Percentiles rank a stretch among this genome's conserved stretches.
These are phyloP conservation scores for Globisporangium middletonii DNA, from an alignment of 352 stramenopile genomes.

Conservation along the genomic window DNA sequence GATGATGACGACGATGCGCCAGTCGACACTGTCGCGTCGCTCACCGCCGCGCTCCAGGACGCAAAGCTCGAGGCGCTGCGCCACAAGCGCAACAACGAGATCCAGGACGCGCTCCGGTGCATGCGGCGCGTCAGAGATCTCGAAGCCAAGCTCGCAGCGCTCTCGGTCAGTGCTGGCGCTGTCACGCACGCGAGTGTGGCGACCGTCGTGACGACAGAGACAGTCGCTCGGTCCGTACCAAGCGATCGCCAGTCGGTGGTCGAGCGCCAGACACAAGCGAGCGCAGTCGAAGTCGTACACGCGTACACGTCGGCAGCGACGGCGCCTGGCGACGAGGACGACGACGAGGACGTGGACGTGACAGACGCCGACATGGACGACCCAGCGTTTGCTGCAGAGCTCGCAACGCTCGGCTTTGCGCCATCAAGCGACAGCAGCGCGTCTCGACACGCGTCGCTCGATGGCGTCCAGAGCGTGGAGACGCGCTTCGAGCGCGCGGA, in stretches of 20 bases:
- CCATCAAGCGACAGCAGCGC: slow-evolving; percentile 4
- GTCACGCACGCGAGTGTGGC: too few relatives aligned
- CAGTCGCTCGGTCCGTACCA: background rate
- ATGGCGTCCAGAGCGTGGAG: background rate
- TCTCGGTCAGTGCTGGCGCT: background rate
- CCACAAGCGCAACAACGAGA: slow-evolving; percentile 51
- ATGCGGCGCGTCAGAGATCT: slow-evolving; percentile 62
- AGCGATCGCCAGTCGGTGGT: too few relatives aligned
- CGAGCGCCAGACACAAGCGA: background rate
- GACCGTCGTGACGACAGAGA: background rate
- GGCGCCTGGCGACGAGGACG: slow-evolving; percentile 2
- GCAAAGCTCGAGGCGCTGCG: slow-evolving; percentile 42
- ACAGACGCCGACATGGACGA: slow-evolving; percentile 57
- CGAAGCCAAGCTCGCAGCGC: slow-evolving; percentile 22
- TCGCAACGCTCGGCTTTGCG: slow-evolving; percentile 31
- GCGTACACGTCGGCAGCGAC: slow-evolving; percentile 14
- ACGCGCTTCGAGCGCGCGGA: too few relatives aligned
- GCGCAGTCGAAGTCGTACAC: background rate
- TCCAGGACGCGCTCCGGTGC: slow-evolving; percentile 42
- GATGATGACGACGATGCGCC: background rate
- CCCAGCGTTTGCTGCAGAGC: slow-evolving; percentile 37
- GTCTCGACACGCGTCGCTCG: too few relatives aligned
- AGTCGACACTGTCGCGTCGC: slow-evolving; percentile 15
- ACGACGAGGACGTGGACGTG: slow-evolving; percentile 39
- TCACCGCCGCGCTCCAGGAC: slow-evolving; percentile 41